Base-by-base conservation (phyloP, 768 basidiomycete genomes). In the Mycena indigotica region DNA sequence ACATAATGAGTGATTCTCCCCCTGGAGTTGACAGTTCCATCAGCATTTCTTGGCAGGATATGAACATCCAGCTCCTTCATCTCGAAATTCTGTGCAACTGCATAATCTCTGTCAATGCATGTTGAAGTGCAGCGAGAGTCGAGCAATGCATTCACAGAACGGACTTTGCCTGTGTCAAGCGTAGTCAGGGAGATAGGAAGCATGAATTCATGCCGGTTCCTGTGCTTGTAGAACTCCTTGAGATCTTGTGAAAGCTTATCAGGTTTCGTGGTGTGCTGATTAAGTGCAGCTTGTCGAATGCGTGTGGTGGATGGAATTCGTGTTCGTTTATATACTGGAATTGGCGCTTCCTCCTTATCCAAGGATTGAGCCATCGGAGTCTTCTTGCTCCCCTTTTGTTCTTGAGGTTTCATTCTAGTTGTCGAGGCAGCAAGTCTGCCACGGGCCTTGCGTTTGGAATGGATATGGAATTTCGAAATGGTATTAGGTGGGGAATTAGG, bases 1-100 rank as follows among this genome's bases (percentile, higher is more conserved):
- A 68, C 58, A n/a, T 60, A 56, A 25, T 65, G 44, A 12, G 52
- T 35, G 24, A 70, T 69, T n/a, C 58, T 30, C 1, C 66, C 66
- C 19, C 28, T 35, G 13, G 50, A 21, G 29, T 72, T 72, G 2
- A 40, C 52, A 0, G 63, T 54, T 0, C 64, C 49, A 39, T 70
- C 66, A 2, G 65, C 65, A 46, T 72, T 69, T 3, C 38, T 4
- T 8, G 49, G 38, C 15, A 41, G 19, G 6, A 56, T 56, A 16
- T 28, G 21, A 10, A 21, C 32, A 19, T 50, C 35, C 12, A 38
- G 35, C 35, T 38, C n/a, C 35, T 38, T 10, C 35, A 38, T 10
- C 35, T 38, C 35, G n/a, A 38, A 38, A 38, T n/a, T n/a, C 35
- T 38, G 12, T n/a, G 35, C 35, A 10, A n/a, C 35, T n/a, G 35